Evolutionary conservation across 176 grass and related monocot species (phyloP).

Genomic region (Aegilops umbellulata): DNA sequence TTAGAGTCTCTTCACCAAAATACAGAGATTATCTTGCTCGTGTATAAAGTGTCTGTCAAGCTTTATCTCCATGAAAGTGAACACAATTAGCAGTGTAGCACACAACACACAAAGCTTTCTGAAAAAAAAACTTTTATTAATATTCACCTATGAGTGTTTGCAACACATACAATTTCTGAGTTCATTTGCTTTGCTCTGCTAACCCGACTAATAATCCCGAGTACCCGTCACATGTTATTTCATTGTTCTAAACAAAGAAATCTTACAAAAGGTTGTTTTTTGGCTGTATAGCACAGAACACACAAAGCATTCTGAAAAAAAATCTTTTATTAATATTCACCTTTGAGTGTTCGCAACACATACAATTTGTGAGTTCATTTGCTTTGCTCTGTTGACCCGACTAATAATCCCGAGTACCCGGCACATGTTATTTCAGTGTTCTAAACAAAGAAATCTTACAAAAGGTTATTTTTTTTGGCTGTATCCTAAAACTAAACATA

Average conservation of each 20-base stretch:
- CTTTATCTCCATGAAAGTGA: slow-evolving; percentile 16
- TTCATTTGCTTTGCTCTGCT: not conserved
- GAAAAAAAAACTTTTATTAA: too few species aligned
- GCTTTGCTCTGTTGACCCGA: not conserved
- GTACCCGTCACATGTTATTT: not conserved
- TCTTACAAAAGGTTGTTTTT: not conserved
- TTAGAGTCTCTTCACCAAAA: not conserved
- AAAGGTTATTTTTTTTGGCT: not conserved
- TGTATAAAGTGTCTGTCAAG: not conserved
- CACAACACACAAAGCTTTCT: not conserved
- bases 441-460: not conserved
- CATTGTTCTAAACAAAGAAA: not conserved
- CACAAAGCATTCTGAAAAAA: not conserved
- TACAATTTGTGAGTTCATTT: not conserved
- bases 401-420: slow-evolving; percentile 1
- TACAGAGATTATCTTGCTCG: not conserved
- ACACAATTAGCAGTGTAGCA: not conserved
- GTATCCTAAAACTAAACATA: not conserved
- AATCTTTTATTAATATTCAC: not conserved
- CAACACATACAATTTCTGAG: not conserved
- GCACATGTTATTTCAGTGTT: not conserved
- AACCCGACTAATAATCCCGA: not conserved
- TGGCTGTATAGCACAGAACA: not conserved
- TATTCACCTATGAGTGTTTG: not conserved
- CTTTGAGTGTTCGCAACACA: not conserved